Base-by-base conservation (phyloP, 2,329 filamentous ascomycete genomes). In the Daldinia sp. region DNA sequence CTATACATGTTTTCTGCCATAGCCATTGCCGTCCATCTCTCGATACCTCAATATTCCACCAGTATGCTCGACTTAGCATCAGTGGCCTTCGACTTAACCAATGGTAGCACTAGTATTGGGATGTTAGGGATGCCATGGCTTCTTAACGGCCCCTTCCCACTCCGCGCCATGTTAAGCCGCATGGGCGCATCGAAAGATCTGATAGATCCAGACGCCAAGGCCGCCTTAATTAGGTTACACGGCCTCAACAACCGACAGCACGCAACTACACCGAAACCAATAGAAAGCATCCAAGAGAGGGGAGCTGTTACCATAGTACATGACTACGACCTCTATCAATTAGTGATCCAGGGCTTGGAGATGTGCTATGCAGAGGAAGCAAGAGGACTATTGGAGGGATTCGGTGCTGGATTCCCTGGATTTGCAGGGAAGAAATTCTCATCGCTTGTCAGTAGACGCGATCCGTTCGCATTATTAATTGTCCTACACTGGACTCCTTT, bases 401-500 rank as follows among this genome's bases (percentile, higher is more conserved):
- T 75, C 47, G 72, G 69, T 29, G 71, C 76, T 23, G 70, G 69
- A 0, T 76, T 77, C 34, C 74, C 76, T 1, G 68, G 65, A 0
- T 57, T 73, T 10, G 71, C 71, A 1, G 76, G 77, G 0, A 67
- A 61, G 2, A 72, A 71, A 1, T 79, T 78, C 50, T 67, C 71
- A 0, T 27, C 64, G 0, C 74, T 74, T 1, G 47, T 79, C 27
- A 73, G 70, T 49, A 57, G 60, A 0, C 63, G 63, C 8, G 76
- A 79, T 21, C 77, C 77, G 0, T 69, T 79, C 39, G 72, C 76
- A 13, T 52, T 79, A 30, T 72, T 79, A 11, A 68, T 79, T 2
- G 62, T 78, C 54, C 70, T 78, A 70, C 75, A 77, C 47, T 79
- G 77, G 76, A 72, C 73, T 1, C 75, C 79, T 15, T 68, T 78